These are phyloP conservation scores for Pestalotiopsis sp. DNA, from an alignment of 2,329 filamentous ascomycete species.

Conservation along the genomic window DNA sequence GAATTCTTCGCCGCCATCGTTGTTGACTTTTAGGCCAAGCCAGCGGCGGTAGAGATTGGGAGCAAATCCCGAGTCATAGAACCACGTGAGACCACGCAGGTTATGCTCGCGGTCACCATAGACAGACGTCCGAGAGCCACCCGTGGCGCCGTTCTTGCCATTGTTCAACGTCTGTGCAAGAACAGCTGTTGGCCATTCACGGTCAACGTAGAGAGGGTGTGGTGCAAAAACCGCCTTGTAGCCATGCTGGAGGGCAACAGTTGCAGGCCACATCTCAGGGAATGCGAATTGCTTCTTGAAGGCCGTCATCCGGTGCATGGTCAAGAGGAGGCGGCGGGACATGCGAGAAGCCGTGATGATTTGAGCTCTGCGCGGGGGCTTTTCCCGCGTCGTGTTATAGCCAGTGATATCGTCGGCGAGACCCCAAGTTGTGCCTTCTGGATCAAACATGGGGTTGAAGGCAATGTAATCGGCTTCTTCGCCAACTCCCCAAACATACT, in stretches of 20 bases:
- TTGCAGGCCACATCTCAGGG: slow-evolving; percentile 95
- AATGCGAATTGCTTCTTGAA: slow-evolving; percentile 88
- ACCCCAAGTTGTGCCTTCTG: slow-evolving; percentile 82
- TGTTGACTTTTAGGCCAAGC: slow-evolving; percentile 80
- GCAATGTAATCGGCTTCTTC: slow-evolving; percentile 93
- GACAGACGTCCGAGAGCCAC: slow-evolving; percentile 72
- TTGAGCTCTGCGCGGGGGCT: slow-evolving; percentile 75
- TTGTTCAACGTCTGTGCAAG: slow-evolving; percentile 81
- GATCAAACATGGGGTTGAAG: slow-evolving; percentile 90
- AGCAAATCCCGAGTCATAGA: slow-evolving; percentile 84
- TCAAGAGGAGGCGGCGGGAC: slow-evolving; percentile 75
- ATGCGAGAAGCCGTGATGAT: slow-evolving; percentile 90
- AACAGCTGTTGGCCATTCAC: slow-evolving; percentile 80
- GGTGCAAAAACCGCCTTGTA: slow-evolving; percentile 91
- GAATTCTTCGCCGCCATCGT: slow-evolving; percentile 76
- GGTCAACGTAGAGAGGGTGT: slow-evolving; percentile 86
- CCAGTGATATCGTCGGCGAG: slow-evolving; percentile 83
- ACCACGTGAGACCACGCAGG: slow-evolving; percentile 85
- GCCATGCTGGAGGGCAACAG: slow-evolving; percentile 85
- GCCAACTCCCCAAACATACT: slow-evolving; percentile 83
- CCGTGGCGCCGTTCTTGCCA: slow-evolving; percentile 72
- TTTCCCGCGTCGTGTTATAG: slow-evolving; percentile 68
- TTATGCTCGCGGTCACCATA: slow-evolving; percentile 90
- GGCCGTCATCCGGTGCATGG: slow-evolving; percentile 90
- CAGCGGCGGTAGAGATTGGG: slow-evolving; percentile 82